Evolutionary conservation across 1,284 basidiomycete genomes (phyloP), one percentile per base, ranked within the genome.

Genomic region (Dichomitus squalens): DNA sequence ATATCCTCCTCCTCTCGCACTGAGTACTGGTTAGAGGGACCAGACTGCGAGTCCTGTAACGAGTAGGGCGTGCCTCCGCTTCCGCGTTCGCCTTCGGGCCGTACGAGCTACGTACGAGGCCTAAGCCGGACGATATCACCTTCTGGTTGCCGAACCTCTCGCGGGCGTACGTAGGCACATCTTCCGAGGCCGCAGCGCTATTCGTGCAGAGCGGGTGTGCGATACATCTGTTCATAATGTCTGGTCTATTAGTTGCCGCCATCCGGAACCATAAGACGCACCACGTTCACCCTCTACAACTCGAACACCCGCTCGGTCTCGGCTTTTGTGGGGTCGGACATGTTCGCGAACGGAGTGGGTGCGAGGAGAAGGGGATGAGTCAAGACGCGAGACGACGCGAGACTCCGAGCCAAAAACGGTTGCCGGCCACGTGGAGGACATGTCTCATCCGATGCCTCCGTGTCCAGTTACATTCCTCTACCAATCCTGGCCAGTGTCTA

Each of bases 71-170:
- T 20, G 82, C 76, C 71, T 95, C 90, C 1, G 95, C 94, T 74
- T 98, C 95, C 39, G 79, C 75, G 33, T 84, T 72, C 4, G 86
- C 81, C 41, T 75, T 70, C 1, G 94, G 85, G 72, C 99, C 96
- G 75, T 98, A 98, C 18, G 86, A 75, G 53, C 92, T 92, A 29
- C 96, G 85, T 36, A 90, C 93, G 74, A 98, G 98, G 81, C 93
- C 98, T 90, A 96, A 95, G 72, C 99, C 97, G 1, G 93, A 96
- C 4, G 95, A 97, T 72, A 99, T 98, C 49, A 83, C 93, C 73
- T 98, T 99, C 72, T 98, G 96, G 61, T 70, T 76, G 1, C 93
- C 92, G 71, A 99, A 99, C 68, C 93, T 94, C 25, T 95, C 89
- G 60, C 95, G 86, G 2, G 97, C 96, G 25, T 85, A 87, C 12